phyloP scores from a whole-genome alignment of 306 rosid genomes.

The Fagus sylvatica region DNA sequence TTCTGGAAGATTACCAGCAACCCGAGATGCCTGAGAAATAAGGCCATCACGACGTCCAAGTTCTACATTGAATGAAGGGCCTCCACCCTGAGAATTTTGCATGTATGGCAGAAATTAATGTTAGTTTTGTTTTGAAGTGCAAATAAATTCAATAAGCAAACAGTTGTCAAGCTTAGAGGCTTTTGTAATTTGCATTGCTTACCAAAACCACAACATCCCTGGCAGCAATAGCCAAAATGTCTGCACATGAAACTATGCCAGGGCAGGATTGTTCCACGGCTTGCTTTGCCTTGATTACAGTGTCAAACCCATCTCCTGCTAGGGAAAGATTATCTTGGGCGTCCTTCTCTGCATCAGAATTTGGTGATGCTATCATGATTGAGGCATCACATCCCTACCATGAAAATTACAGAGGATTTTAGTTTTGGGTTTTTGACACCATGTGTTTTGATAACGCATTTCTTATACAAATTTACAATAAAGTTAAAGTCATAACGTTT shows the following conservation, averaged over 20 bases:
- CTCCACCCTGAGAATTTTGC: slow-evolving; percentile 50
- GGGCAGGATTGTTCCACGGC: slow-evolving; percentile 78
- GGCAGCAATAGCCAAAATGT: slow-evolving; percentile 72
- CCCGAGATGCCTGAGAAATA: slow-evolving; percentile 51
- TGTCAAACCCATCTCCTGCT: slow-evolving; percentile 93
- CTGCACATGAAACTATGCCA: slow-evolving; percentile 75
- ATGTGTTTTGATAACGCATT: too few relatives aligned
- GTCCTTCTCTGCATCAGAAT: slow-evolving; percentile 81
- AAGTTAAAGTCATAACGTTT: too few relatives aligned
- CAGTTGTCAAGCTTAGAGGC: neutral
- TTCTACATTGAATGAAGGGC: slow-evolving; percentile 69
- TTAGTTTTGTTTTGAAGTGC: neutral
- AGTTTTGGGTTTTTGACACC: neutral
- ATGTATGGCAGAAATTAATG: neutral
- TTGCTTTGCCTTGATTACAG: slow-evolving; percentile 67
- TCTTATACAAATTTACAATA: too few relatives aligned
- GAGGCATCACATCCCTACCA: slow-evolving; percentile 88
- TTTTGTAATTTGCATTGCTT: neutral
- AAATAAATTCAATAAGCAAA: neutral
- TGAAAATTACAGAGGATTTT: neutral
- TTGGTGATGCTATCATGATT: slow-evolving; percentile 50
- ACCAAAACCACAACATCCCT: slow-evolving; percentile 74
- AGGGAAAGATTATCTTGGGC: slow-evolving; percentile 58
- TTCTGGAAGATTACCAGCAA: slow-evolving; percentile 57
- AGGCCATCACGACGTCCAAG: slow-evolving; percentile 82